Evolutionary conservation across 129 eudicot species (phyloP), one percentile per base, ranked within the genome.

Genomic region (Kitagawia praeruptora): DNA sequence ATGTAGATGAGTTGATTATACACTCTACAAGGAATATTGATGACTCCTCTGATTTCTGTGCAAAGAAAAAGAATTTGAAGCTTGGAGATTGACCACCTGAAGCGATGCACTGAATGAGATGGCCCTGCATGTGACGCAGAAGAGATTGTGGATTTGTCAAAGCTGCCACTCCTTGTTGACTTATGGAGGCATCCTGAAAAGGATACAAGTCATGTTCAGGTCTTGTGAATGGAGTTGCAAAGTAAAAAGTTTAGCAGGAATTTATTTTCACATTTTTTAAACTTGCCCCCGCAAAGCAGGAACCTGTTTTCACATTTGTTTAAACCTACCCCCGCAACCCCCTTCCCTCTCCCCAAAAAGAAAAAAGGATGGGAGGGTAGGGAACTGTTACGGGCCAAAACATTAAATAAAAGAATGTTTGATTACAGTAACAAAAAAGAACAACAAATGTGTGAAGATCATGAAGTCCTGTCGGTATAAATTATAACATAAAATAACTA

Each of bases 1-100:
- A 85, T 6, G 92, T 79, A n/a, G 98, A 90, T 37, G 93, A 88
- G 85, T 90, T 92, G 77, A 94, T 85, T 66, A 94, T 53, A 81
- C 98, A 94, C 85, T 94, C 98, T 19, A 92, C 90, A 8, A 94
- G 88, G 79, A 87, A 94, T 78, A 83, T 87, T 44, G 96, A 89
- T 2, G 89, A 76, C 28, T 79, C 91, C 39, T 87, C 89, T 78
- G 88, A 91, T 77, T 92, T 92, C 71, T 94, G 97, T 54, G 97
- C 98, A 71, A 87, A 90, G 91, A 94, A 94, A 89, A 92, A 94
- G 84, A 92, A 89, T 89, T 94, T 94, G 85, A 94, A 94, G 81
- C 86, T 94, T 3, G 96, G 97, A 69, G 97, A 69, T 78, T 94
- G 97, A 79, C 98, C 98, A 0, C 98, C 98, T 13, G 98, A 94